Base-by-base conservation (phyloP, 495 filamentous ascomycete species). In the Venustampulla echinocandica region DNA sequence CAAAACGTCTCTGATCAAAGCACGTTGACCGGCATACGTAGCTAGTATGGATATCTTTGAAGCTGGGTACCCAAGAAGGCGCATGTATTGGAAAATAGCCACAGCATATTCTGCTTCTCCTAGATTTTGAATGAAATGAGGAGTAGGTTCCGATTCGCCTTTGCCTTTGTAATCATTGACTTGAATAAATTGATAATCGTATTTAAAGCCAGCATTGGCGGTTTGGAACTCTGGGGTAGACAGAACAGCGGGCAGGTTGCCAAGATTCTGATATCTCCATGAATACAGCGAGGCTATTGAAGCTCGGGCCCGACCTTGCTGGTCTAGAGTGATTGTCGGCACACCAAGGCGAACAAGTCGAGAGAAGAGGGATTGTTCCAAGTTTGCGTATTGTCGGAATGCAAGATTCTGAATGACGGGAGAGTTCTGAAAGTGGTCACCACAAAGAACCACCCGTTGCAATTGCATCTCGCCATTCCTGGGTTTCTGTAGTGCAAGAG, bases 21-120 rank as follows among this genome's bases (percentile, higher is more conserved):
- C 87, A 36, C 81, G 73, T 64, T 99, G 92, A n/a, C 92, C 92
- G 20, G 90, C 88, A 62, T 99, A 99, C 1, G 92, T 89, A 10
- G 87, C 82, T 25, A 99, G 70, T 43, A 99, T 94, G 22, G 79
- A 84, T 63, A 97, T 95, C 60, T 82, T 89, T 28, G 78, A 74
- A 1, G 87, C 84, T n/a, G 93, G 89, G 63, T 99, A 99, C 10
- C 90, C 92, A 5, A 99, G 79, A 39, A 99, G 71, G 20, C 92
- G 84, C 93, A 99, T 97, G 58, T 96, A 99, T 67, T 93, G 87
- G 65, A 81, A 99, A 39, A 97, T 73, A 20, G 93, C 93, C 32
- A 96, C 92, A 7, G 87, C 84, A 57, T 97, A 97, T 67, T 99
- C 92, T 0, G 92, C 92, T 62, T 99, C 92, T 21, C 93, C 92